Conservation (phyloP, 1,284 basidiomycete genomes). For the Fomitopsis pinicola region DNA sequence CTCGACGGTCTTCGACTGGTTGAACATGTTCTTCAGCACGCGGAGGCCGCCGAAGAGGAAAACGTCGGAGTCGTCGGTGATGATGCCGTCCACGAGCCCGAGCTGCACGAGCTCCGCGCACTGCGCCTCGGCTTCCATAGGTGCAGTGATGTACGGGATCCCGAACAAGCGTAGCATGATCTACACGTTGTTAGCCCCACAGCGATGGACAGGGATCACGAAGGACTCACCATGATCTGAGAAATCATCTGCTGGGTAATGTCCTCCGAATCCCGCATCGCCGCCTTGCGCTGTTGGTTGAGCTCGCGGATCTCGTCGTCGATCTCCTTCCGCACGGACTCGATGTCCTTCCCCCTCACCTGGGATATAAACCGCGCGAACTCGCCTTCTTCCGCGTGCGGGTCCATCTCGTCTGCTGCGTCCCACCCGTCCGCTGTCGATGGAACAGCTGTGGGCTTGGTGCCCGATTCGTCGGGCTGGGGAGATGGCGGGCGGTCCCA, state of each 20-base stretch:
- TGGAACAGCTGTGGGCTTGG: conserved; percentile 11
- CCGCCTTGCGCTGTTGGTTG: conserved; percentile 81
- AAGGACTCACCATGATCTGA: conserved; percentile 82
- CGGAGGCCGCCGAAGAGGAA: conserved; percentile 94
- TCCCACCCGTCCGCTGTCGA: conserved; percentile 42
- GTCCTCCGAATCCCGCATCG: conserved; percentile 93
- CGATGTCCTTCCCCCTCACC: conserved; percentile 80
- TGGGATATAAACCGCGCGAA: conserved; percentile 90
- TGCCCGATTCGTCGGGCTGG: conserved; percentile 10
- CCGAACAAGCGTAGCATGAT: conserved; percentile 91
- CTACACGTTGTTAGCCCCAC: conserved; percentile 28
- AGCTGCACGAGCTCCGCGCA: conserved; percentile 89
- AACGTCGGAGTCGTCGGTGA: conserved; percentile 99
- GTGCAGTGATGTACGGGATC: conserved; percentile 97
- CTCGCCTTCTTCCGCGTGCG: conserved; percentile 82
- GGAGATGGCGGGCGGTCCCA: conserved; percentile 56
- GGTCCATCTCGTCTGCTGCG: conserved; percentile 78
- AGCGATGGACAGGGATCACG: neutral
- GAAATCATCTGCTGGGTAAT: conserved; percentile 92
- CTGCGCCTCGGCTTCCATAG: conserved; percentile 99
- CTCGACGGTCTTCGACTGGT: conserved; percentile 97
- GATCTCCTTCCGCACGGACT: conserved; percentile 82
- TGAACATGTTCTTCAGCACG: conserved; percentile 99
- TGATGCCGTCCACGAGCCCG: conserved; percentile 92
- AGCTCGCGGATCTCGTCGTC: conserved; percentile 86